Evolutionary conservation across 352 stramenopile species (phyloP), one percentile per base, ranked within the genome.

Genomic region (Phytophthora fragariaefolia): DNA sequence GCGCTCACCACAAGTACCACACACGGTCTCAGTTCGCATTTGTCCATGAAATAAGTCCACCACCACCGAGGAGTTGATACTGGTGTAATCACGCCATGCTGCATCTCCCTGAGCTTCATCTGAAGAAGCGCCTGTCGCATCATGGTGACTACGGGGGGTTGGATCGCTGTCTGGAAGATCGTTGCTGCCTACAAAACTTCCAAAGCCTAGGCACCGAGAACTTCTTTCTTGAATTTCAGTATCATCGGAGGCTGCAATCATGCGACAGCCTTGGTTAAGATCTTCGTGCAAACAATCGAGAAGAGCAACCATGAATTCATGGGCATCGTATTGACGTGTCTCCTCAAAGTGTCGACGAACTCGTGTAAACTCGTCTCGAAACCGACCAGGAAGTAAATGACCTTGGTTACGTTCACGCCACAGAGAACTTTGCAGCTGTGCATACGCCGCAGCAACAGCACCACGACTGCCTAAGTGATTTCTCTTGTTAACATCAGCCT

Each of bases 261-360:
- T 47, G 50, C 49, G 70, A 23, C 45, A 53, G 1, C 98, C 85
- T 27, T 92, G 83, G 74, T 99, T 99, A 30, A 99, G 74, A 74
- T 99, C 98, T 79, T 99, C 98, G 76, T 99, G 98, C 2, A 99
- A 73, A 58, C 97, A 97, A 81, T 99, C 98, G 6, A 99, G 87
- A 5, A 99, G 74, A 45, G 97, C 98, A 27, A 95, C 91, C 78
- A 98, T 98, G 48, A 95, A 94, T 53, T 96, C 88, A 76, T 99
- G 97, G 18, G 91, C 91, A 58, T 99, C 98, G 58, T 99, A 97
- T 73, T 99, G 98, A 7, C 80, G 82, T 10, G 80, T 82, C 56
- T 93, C 85, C 50, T 92, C 79, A 27, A 93, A 93, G 30, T 91
- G 74, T 9, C 64, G 66, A n/a, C 80, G 73, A 42, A 90, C 65